Evolutionary conservation across 164 flowering plant genomes (phyloP), one percentile per base, ranked within the genome.

Genomic region (Euptelea pleiosperma): DNA sequence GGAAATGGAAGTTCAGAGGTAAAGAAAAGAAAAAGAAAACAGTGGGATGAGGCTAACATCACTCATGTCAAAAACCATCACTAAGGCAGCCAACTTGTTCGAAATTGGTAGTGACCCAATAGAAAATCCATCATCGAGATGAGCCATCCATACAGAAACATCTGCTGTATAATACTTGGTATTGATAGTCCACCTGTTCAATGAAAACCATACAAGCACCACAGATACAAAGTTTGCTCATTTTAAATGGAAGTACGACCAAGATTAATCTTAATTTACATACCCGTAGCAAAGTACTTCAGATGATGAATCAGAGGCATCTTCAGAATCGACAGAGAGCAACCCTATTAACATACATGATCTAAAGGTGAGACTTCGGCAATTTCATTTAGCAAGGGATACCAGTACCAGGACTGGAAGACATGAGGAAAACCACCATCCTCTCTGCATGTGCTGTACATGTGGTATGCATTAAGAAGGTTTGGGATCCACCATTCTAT

Each of bases 101-200:
- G 57, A 63, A 33, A 66, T 43, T 16, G 96, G 87, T 37, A 80
- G 55, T 33, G 61, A 24, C 4, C 43, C 53, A 8, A 75, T 30
- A 18, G 86, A 78, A 56, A 87, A 79, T 8, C 51, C 89, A 33
- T 84, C 82, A 33, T 67, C 74, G 47, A 93, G 83, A 77, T 89
- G 89, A 29, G 82, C 74, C 75, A 78, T 77, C 88, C 94, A 85
- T 39, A 93, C 40, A 12, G 94, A 75, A 66, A 93, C 86, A 77
- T 93, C 94, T 69, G 92, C 97, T 8, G 78, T 69, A 60, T 93
- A 93, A 57, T 93, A 93, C 74, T 93, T 89, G 25, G 95, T 92
- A 65, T 82, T 67, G 54, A 92, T 87, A 6, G 78, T 89, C 96
- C 98, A 91, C 65, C 95, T 90, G 68, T 24, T 51, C 21, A 59